Percentiles rank a stretch among this genome's conserved stretches.
phyloP scores from a whole-genome alignment of 441 rosid genomes.

The Pelargonium australe region DNA sequence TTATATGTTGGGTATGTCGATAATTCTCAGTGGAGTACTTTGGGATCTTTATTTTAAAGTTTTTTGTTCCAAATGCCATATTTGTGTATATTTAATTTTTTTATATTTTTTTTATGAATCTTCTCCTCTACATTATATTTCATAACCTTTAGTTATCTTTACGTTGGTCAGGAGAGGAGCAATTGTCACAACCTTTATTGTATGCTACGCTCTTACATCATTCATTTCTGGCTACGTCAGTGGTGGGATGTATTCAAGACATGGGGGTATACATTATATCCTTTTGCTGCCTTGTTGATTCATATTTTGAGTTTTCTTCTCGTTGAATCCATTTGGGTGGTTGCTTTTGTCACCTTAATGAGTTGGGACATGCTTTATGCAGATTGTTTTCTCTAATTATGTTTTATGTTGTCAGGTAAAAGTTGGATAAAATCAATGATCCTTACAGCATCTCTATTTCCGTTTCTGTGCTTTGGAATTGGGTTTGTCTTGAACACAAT shows the following conservation, averaged over 20 bases:
- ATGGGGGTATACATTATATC: constrained; percentile 63
- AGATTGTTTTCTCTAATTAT: background rate
- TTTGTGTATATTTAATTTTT: background rate
- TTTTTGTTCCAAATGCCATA: constrained; percentile 8
- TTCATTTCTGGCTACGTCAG: constrained; percentile 97
- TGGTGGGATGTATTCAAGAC: constrained; percentile 98
- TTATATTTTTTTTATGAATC: background rate
- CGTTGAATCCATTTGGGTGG: background rate
- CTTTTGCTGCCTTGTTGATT: constrained; percentile 1
- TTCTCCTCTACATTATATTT: background rate
- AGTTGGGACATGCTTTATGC: background rate
- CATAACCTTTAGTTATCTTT: constrained; percentile 14
- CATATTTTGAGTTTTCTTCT: background rate
- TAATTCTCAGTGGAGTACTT: constrained; percentile 16
- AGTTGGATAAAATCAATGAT: constrained; percentile 94
- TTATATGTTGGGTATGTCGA: constrained; percentile 79
- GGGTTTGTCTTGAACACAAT: constrained; percentile 81
- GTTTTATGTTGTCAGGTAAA: constrained; percentile 50
- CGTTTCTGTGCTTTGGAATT: constrained; percentile 87
- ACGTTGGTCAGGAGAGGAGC: constrained; percentile 87
- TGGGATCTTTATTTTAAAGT: constrained; percentile 3
- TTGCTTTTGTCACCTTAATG: background rate
- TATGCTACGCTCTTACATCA: constrained; percentile 94
- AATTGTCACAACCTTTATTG: constrained; percentile 91
- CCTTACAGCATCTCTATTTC: constrained; percentile 88